phyloP scores from a whole-genome alignment of 2,329 filamentous ascomycete genomes.

The Ophiostoma triangulosporum region DNA sequence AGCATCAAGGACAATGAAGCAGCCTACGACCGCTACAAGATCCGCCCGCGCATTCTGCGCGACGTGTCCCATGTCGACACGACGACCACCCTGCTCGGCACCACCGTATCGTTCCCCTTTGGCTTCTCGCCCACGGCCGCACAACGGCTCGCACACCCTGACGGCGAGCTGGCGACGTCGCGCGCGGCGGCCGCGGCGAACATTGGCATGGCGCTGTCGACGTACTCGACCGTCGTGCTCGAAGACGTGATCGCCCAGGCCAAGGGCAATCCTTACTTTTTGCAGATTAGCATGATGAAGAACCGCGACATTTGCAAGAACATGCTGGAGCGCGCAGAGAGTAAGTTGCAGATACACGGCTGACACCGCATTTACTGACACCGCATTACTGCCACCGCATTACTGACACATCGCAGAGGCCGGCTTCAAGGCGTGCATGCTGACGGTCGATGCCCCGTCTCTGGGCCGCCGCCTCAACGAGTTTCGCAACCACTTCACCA shows the following conservation, averaged over 20 bases:
- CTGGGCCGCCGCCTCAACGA: slow-evolving; percentile 12
- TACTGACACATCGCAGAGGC: slow-evolving; percentile 3
- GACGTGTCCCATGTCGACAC: slow-evolving; percentile 17
- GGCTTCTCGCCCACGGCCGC: slow-evolving; percentile 40
- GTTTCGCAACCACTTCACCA: slow-evolving; percentile 3
- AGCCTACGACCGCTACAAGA: slow-evolving; percentile 9
- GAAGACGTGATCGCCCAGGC: slow-evolving; percentile 27
- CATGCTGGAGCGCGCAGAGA: slow-evolving; percentile 19
- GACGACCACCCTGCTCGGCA: slow-evolving; percentile 16
- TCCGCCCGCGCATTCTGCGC: slow-evolving; percentile 22
- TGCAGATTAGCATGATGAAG: slow-evolving; percentile 40
- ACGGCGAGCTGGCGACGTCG: slow-evolving; percentile 36
- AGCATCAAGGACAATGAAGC: slow-evolving; percentile 6
- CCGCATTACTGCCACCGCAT: too few species aligned
- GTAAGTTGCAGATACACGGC: too few species aligned
- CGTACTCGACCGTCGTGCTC: slow-evolving; percentile 23
- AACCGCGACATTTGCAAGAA: slow-evolving; percentile 30
- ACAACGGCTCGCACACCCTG: slow-evolving; percentile 36
- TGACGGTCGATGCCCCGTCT: slow-evolving; percentile 41
- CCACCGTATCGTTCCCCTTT: slow-evolving; percentile 29
- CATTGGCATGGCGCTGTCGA: slow-evolving; percentile 33
- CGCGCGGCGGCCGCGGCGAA: slow-evolving; percentile 29
- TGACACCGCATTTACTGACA: too few species aligned
- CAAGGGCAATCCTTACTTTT: slow-evolving; percentile 22
- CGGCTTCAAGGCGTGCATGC: slow-evolving; percentile 24